phyloP scores from a whole-genome alignment of 805 yeast species.

The Candida broadrunensis region DNA sequence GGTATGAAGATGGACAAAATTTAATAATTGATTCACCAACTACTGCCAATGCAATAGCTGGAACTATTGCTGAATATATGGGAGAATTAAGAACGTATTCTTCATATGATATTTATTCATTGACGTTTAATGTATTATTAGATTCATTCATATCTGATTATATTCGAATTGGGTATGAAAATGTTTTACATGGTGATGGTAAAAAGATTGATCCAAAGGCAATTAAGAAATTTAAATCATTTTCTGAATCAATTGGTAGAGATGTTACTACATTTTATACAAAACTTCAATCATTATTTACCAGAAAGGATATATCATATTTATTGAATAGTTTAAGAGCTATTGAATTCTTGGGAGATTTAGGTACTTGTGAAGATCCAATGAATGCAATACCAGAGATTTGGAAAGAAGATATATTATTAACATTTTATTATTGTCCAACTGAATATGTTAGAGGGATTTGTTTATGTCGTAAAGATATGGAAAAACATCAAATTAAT shows the following conservation, averaged over 20 bases:
- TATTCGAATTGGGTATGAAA: slow-evolving; percentile 38
- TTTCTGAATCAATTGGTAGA: slow-evolving; percentile 35
- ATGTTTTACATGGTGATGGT: slow-evolving; percentile 39
- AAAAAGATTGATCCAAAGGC: slow-evolving; percentile 39
- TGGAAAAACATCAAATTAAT: slow-evolving; percentile 28
- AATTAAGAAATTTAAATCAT: slow-evolving; percentile 32
- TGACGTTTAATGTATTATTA: slow-evolving; percentile 34
- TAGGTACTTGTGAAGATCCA: slow-evolving; percentile 39
- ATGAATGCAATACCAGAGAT: slow-evolving; percentile 34
- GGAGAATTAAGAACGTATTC: slow-evolving; percentile 55
- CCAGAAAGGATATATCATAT: slow-evolving; percentile 38
- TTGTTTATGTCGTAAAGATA: slow-evolving; percentile 49
- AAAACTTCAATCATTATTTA: slow-evolving; percentile 34
- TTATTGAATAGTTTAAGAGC: slow-evolving; percentile 39
- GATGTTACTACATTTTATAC: slow-evolving; percentile 37
- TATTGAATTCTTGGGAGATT: slow-evolving; percentile 36
- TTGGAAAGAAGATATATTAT: slow-evolving; percentile 58
- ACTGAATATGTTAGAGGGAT: slow-evolving; percentile 65
- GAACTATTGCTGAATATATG: slow-evolving; percentile 73
- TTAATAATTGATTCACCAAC: slow-evolving; percentile 27
- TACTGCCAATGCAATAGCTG: slow-evolving; percentile 60
- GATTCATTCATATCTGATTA: slow-evolving; percentile 37
- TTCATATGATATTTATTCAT: slow-evolving; percentile 38
- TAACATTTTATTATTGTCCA: slow-evolving; percentile 75
- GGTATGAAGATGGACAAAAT: slow-evolving; percentile 55